Evolutionary conservation across 164 flowering plant genomes (phyloP), one percentile per base, ranked within the genome.

Genomic region (Protea cynaroides): DNA sequence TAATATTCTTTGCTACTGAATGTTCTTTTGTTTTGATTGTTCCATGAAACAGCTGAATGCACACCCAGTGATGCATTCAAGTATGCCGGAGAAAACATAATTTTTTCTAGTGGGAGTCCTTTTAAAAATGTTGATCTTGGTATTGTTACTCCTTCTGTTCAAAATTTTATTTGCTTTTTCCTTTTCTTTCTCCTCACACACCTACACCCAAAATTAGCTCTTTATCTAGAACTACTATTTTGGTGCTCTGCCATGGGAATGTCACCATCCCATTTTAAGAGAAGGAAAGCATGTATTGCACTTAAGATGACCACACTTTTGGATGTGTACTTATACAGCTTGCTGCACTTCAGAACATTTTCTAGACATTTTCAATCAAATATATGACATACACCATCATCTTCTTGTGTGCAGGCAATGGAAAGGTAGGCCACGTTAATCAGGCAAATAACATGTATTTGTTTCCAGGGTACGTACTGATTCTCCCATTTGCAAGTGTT

Each of bases 391-490:
- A 25, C 17, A 56, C 36, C 51, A 21, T 40, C 56, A 47, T 44
- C 61, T 63, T 29, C 29, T 22, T 52, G 54, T 38, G 22, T 70
- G 69, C 87, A 87, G 93, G 79, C 40, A 81, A 85, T 77, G 97
- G 99, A 53, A 88, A 88, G 76, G 68, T 80, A 47, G 97, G 97
- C 24, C 86, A 89, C 77, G 97, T 86, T 50, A 92, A 95, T 78
- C 99, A 95, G 80, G 99, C 97, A 72, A 92, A 95, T 76, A 95
- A 92, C 77, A 95, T 95, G 97, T 92, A 91, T 72, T 81, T 95
- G 64, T 95, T 95, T 73, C 99, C 99, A 8, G 99, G 99, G 99
- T 92, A 40, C 17, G 90, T 76, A 63, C 63, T 60, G 19, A 43
- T 61, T 52, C 61, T 56, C 1, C 50, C 25, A 22, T 61, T 61